Percentiles rank a stretch among this genome's conserved stretches.
Conservation (phyloP, 2,329 filamentous ascomycete genomes). For the Hortaea werneckii region DNA sequence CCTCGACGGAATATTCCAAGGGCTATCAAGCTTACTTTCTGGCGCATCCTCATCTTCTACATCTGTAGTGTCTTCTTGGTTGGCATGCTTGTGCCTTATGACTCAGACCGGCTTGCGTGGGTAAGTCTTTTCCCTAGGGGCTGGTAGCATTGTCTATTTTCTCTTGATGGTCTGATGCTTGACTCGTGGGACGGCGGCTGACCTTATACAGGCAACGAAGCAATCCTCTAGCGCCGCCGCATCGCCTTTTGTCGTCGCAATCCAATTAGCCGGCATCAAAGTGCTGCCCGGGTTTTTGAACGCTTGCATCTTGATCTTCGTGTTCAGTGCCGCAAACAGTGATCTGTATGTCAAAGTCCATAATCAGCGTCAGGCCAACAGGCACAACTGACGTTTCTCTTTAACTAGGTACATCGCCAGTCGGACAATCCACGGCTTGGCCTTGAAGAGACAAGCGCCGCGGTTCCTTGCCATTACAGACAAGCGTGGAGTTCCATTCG, state of each 20-base stretch:
- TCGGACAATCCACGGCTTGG: constrained; percentile 53
- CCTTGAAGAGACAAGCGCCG: constrained; percentile 61
- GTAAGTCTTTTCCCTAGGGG: background rate
- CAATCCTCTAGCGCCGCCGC: constrained; percentile 23
- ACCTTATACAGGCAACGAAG: no score
- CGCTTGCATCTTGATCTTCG: constrained; percentile 51
- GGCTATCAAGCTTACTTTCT: constrained; percentile 7
- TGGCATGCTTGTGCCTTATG: constrained; percentile 5
- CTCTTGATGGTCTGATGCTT: no score
- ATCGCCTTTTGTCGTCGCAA: constrained; percentile 49
- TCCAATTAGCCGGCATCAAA: constrained; percentile 47
- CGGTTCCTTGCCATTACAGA: constrained; percentile 62
- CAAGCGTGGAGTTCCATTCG: constrained; percentile 59
- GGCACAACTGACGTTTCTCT: constrained; percentile 12
- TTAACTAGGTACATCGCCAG: constrained; percentile 47
- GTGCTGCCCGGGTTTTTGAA: constrained; percentile 56
- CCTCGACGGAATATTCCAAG: constrained; percentile 6
- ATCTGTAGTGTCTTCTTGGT: constrained; percentile 3
- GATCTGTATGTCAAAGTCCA: constrained; percentile 48
- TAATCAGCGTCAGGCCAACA: constrained; percentile 17
- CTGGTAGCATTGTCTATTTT: no score
- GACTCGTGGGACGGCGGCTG: no score
- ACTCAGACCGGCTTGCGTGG: constrained; percentile 2
- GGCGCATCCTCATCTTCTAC: constrained; percentile 15
- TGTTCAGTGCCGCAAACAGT: constrained; percentile 46